Evolutionary conservation across 768 basidiomycete genomes (phyloP).

Genomic region (Boletus subparvulus): DNA sequence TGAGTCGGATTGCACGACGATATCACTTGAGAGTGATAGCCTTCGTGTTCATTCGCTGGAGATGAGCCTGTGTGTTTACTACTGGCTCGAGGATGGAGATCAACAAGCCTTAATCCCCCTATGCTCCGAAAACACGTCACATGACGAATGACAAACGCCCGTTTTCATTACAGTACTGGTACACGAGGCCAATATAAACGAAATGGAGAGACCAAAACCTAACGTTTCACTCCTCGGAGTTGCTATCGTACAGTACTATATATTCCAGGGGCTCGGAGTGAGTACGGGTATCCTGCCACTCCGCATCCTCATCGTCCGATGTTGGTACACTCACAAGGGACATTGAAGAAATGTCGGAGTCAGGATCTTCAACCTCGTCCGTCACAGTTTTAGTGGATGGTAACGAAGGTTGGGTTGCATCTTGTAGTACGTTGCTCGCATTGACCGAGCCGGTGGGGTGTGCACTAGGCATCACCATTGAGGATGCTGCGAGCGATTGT

Average conservation of each 20-base stretch:
- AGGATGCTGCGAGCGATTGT: slow-evolving; percentile 62
- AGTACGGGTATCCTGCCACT: slow-evolving; percentile 59
- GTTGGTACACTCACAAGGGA: slow-evolving; percentile 63
- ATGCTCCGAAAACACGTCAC: slow-evolving; percentile 7
- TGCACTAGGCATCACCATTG: slow-evolving; percentile 61
- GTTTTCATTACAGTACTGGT: background rate
- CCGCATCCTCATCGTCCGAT: slow-evolving; percentile 51
- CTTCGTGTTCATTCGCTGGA: background rate
- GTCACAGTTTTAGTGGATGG: slow-evolving; percentile 36
- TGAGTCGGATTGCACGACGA: background rate
- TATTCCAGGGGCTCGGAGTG: slow-evolving; percentile 53
- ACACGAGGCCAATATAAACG: slow-evolving; percentile 1
- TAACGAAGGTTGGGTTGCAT: slow-evolving; percentile 11
- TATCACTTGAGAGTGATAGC: background rate
- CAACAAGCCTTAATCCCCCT: slow-evolving; percentile 4
- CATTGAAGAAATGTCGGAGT: slow-evolving; percentile 46
- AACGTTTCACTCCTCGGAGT: slow-evolving; percentile 44
- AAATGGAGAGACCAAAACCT: background rate
- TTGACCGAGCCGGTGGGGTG: slow-evolving; percentile 19
- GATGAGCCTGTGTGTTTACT: background rate
- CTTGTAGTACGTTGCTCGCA: slow-evolving; percentile 4
- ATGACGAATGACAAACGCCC: background rate
- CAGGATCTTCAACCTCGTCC: slow-evolving; percentile 36
- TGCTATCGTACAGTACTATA: slow-evolving; percentile 70
- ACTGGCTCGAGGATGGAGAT: background rate